These are phyloP conservation scores for Lasiodiplodia gonubiensis DNA, from an alignment of 2,329 filamentous ascomycete species.

Conservation along the genomic window DNA sequence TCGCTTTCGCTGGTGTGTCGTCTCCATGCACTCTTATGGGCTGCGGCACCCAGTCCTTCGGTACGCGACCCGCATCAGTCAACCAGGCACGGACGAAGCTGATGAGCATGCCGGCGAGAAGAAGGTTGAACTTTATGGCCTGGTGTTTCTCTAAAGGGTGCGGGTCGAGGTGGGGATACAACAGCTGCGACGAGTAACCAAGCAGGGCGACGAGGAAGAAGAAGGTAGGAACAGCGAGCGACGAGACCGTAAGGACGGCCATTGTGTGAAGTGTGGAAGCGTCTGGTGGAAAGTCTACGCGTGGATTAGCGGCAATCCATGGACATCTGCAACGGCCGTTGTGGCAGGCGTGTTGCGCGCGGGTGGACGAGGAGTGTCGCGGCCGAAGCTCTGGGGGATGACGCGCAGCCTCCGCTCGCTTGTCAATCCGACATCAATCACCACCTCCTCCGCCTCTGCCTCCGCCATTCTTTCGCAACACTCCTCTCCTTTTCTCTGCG, in stretches of 20 bases:
- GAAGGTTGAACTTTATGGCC: slow-evolving; percentile 67
- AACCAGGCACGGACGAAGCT: slow-evolving; percentile 71
- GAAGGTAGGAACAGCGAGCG: slow-evolving; percentile 71
- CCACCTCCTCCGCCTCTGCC: not conserved
- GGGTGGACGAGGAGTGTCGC: slow-evolving; percentile 13
- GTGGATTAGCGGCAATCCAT: slow-evolving; percentile 9
- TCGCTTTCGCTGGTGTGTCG: slow-evolving; percentile 44
- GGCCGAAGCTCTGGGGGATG: slow-evolving; percentile 22
- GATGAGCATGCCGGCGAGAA: slow-evolving; percentile 69
- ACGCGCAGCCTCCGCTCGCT: slow-evolving; percentile 31
- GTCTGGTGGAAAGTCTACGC: not conserved
- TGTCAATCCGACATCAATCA: slow-evolving; percentile 1
- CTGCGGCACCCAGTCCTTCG: slow-evolving; percentile 48
- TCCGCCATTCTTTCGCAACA: not conserved
- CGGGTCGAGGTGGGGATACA: slow-evolving; percentile 65
- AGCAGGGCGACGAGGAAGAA: slow-evolving; percentile 71
- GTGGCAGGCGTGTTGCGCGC: slow-evolving; percentile 25
- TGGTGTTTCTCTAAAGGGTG: slow-evolving; percentile 65
- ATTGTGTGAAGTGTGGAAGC: slow-evolving; percentile 4
- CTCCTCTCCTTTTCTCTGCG: not conserved
- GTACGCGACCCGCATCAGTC: slow-evolving; percentile 63
- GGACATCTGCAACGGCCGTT: slow-evolving; percentile 22
- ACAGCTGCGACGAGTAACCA: slow-evolving; percentile 67
- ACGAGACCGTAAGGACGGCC: slow-evolving; percentile 34
- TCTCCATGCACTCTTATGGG: slow-evolving; percentile 38